A percentile compares a stretch with the other conserved stretches of the same genome.
Evolutionary conservation across 495 filamentous ascomycete genomes (phyloP).

Genomic region (Aspergillus diversus): DNA sequence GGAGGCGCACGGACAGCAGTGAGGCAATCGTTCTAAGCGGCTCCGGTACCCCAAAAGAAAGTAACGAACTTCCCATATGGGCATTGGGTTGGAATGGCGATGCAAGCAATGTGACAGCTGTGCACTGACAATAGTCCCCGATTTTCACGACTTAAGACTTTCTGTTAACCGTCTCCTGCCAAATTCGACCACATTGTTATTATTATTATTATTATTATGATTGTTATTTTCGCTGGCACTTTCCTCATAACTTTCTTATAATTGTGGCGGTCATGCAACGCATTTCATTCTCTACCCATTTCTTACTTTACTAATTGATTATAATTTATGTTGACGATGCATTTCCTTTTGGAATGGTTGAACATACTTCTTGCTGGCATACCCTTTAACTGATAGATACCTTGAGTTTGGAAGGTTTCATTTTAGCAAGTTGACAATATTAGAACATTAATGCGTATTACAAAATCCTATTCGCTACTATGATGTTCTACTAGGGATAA

Average conservation of each 20-base stretch:
- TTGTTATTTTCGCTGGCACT: neutral
- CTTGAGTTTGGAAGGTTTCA: neutral
- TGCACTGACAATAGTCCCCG: constrained; percentile 34
- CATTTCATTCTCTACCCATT: neutral
- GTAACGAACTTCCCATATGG: constrained; percentile 45
- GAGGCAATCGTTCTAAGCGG: constrained; percentile 43
- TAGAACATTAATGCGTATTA: too few species aligned
- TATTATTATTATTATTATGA: neutral
- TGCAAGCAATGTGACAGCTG: constrained; percentile 35
- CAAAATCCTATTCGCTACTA: too few species aligned
- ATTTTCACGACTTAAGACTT: neutral
- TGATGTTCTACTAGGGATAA: too few species aligned
- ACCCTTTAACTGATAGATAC: neutral
- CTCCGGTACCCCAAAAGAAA: constrained; percentile 28
- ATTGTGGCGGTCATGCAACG: neutral
- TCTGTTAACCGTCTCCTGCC: constrained; percentile 1
- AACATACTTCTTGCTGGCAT: neutral
- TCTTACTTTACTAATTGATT: neutral
- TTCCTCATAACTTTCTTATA: neutral
- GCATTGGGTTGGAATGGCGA: constrained; percentile 46
- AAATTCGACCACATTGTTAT: neutral
- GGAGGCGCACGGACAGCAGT: constrained; percentile 51
- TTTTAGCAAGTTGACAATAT: too few species aligned
- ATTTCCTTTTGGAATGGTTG: neutral
- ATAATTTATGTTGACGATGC: neutral